A percentile compares a stretch with the other conserved stretches of the same genome.
These are phyloP conservation scores for Lactarius sanguifluus DNA, from an alignment of 768 basidiomycete genomes.

Conservation along the genomic window DNA sequence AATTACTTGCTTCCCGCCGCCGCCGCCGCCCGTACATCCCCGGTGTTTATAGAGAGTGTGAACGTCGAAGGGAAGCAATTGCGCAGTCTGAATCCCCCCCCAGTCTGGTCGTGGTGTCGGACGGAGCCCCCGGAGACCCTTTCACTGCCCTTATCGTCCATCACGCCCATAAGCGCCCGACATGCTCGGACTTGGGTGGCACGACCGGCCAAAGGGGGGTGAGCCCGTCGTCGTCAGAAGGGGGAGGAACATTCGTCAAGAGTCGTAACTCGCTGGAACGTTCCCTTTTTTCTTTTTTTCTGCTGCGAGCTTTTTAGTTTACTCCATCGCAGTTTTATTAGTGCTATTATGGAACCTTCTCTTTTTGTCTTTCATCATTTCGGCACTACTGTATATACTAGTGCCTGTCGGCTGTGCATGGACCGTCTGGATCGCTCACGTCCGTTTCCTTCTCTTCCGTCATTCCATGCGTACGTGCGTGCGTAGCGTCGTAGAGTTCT, in stretches of 20 bases:
- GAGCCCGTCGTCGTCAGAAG: conserved; percentile 9
- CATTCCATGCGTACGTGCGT: neutral
- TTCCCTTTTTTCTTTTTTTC: conserved; percentile 5
- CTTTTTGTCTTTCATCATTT: neutral
- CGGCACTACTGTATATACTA: neutral
- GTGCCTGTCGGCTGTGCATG: conserved; percentile 3
- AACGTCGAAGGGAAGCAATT: neutral
- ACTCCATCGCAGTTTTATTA: neutral
- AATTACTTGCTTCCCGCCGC: neutral
- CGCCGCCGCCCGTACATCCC: neutral
- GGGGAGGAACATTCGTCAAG: conserved; percentile 20
- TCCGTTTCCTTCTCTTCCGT: neutral
- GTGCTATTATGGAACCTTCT: conserved; percentile 10
- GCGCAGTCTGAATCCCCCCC: neutral
- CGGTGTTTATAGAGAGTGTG: neutral
- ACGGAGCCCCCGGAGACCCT: conserved; percentile 12
- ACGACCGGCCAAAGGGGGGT: neutral
- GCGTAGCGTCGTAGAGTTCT: neutral
- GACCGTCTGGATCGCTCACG: neutral
- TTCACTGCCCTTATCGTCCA: neutral
- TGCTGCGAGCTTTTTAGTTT: no score
- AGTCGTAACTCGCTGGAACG: conserved; percentile 15
- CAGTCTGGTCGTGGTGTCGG: neutral
- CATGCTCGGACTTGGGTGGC: conserved; percentile 15
- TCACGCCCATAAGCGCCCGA: conserved; percentile 19